Base-by-base conservation (phyloP, 2,329 filamentous ascomycete genomes). In the Claviceps cyperi region DNA sequence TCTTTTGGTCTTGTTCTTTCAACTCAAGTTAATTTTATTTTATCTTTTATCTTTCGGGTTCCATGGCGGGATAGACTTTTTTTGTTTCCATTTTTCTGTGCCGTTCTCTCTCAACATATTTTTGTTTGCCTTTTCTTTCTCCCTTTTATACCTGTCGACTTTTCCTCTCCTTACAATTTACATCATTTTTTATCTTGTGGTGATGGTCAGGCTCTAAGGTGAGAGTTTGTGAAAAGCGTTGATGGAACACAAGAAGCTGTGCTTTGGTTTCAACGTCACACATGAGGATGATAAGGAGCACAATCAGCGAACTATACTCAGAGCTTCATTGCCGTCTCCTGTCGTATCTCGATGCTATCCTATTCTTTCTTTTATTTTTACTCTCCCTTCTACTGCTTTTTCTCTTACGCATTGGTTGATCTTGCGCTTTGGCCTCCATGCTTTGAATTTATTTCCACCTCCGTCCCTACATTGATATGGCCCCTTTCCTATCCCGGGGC, bases 171-270 rank as follows among this genome's bases (percentile, higher is more conserved):
- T 14, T 45, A 36, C n/a, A 43, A 28, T 19, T 28, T 66, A 66
- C 64, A 67, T 68, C 64, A 67, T 62, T n/a, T 47, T 41, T 28
- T 32, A 38, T 50, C 15, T 52, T 60, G 64, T 63, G 32, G 64
- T 54, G 65, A 64, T 63, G 65, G 67, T 64, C 53, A 61, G 60
- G 62, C 57, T 59, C 56, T 55, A 56, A 53, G 62, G 57, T 52
- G 56, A 50, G 45, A 45, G 43, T 48, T 32, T 49, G 54, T 45
- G 58, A 59, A 59, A 32, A 61, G 60, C 58, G 58, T 60, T 49
- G 52, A 54, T 44, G 60, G 58, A 15, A 17, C 8, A 57, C 47
- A 59, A 64, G 63, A 60, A 56, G 56, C 43, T 47, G 48, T 55
- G 48, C 48, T 57, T 55, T 52, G 48, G 51, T 54, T 53, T 53